These are phyloP conservation scores for Acanthamoeba royreba DNA, from an alignment of 208 protist species.

Conservation along the genomic window DNA sequence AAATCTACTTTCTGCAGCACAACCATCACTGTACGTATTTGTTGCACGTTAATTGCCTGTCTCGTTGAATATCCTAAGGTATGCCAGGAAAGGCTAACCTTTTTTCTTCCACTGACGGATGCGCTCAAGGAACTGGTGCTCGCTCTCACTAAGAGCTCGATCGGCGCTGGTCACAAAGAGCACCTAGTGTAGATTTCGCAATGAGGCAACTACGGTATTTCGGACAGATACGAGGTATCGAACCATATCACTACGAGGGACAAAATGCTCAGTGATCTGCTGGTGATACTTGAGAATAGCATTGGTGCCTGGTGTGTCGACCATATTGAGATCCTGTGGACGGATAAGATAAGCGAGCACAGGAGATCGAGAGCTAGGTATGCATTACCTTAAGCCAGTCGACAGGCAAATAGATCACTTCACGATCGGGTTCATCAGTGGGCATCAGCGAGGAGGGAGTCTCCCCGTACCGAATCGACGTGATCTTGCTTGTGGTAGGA, in stretches of 20 bases:
- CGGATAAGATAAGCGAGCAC: background rate
- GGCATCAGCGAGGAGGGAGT: background rate
- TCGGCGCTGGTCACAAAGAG: constrained; percentile 57
- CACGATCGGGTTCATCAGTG: constrained; percentile 19
- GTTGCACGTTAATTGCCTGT: no score
- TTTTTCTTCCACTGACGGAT: constrained; percentile 50
- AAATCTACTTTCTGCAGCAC: constrained; percentile 57
- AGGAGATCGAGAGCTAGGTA: background rate
- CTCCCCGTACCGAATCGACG: background rate
- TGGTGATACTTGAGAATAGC: constrained; percentile 56
- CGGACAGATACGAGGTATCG: background rate
- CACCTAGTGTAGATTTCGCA: background rate
- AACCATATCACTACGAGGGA: constrained; percentile 56
- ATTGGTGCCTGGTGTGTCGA: constrained; percentile 60
- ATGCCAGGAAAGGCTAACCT: no score
- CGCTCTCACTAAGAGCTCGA: constrained; percentile 55
- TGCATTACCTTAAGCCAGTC: constrained; percentile 57
- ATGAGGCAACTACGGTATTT: background rate
- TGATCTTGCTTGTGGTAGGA: no score
- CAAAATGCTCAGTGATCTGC: constrained; percentile 66
- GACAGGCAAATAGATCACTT: constrained; percentile 54
- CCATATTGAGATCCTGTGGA: constrained; percentile 7
- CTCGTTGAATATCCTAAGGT: no score
- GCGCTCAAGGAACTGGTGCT: constrained; percentile 45
- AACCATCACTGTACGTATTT: constrained; percentile 54